Conservation (phyloP, 495 filamentous ascomycete genomes). For the Cercophora sp. region DNA sequence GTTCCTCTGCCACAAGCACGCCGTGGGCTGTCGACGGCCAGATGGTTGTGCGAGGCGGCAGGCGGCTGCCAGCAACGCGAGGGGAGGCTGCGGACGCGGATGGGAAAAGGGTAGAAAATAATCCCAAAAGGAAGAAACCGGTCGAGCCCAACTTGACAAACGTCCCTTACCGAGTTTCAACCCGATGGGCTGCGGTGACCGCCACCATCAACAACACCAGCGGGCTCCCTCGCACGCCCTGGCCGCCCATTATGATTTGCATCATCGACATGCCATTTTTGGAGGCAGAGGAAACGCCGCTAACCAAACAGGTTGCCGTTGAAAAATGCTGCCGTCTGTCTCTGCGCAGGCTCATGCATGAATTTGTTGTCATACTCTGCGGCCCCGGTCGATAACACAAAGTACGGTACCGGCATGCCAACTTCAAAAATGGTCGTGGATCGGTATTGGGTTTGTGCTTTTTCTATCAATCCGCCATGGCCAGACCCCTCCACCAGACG, state of each 20-base stretch:
- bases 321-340: constrained; percentile 12
- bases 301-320: constrained; percentile 14
- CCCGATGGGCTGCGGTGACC: constrained; percentile 18
- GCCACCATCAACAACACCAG: not conserved
- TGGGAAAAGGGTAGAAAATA: constrained; percentile 1
- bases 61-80: constrained; percentile 9
- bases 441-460: constrained; percentile 6
- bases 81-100: constrained; percentile 1
- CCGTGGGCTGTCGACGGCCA: constrained; percentile 13
- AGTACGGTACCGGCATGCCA: constrained; percentile 23
- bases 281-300: constrained; percentile 14
- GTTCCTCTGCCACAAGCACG: constrained; percentile 15
- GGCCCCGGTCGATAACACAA: constrained; percentile 36
- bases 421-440: constrained; percentile 10
- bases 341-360: constrained; percentile 38
- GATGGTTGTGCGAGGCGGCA: constrained; percentile 12
- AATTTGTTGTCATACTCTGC: constrained; percentile 38
- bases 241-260: constrained; percentile 9
- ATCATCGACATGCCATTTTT: constrained; percentile 16
- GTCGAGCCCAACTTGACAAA: constrained; percentile 26
- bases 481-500: constrained; percentile 1
- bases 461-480: constrained; percentile 1
- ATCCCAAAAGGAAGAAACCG: constrained; percentile 11
- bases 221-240: constrained; percentile 1
- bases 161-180: constrained; percentile 21